phyloP scores from a whole-genome alignment of 768 basidiomycete species.

The Mycena chlorophos region DNA sequence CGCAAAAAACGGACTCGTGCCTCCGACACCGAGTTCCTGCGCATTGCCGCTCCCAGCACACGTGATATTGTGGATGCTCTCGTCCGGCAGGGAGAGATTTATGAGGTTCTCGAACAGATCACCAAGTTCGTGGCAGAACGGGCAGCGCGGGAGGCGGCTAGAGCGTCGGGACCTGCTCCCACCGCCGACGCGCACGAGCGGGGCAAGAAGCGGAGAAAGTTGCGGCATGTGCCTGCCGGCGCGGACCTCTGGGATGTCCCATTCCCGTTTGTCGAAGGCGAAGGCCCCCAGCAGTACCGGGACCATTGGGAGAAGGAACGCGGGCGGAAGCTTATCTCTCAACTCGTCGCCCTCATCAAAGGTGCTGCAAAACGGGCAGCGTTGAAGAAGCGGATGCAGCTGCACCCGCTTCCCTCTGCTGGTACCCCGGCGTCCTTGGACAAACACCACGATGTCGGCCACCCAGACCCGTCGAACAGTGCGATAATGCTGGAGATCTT shows the following conservation, averaged over 20 bases:
- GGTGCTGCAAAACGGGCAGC: slow-evolving; percentile 62
- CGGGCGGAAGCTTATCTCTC: slow-evolving; percentile 58
- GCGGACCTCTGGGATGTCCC: slow-evolving; percentile 83
- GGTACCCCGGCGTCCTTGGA: slow-evolving; percentile 9
- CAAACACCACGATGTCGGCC: slow-evolving; percentile 15
- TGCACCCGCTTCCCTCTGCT: slow-evolving; percentile 20
- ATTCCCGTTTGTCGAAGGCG: slow-evolving; percentile 70
- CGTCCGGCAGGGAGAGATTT: slow-evolving; percentile 63
- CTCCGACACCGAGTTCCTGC: slow-evolving; percentile 38
- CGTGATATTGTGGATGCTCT: slow-evolving; percentile 63
- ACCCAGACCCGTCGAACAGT: slow-evolving; percentile 10
- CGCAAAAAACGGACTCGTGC: slow-evolving; percentile 18
- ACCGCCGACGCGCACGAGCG: slow-evolving; percentile 16
- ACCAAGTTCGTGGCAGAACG: slow-evolving; percentile 56
- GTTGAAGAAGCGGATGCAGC: slow-evolving; percentile 46
- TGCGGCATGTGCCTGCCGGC: slow-evolving; percentile 72
- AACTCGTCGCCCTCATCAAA: slow-evolving; percentile 62
- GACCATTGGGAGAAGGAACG: slow-evolving; percentile 66
- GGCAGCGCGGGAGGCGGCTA: not conserved
- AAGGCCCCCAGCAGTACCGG: slow-evolving; percentile 68
- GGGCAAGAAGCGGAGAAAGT: slow-evolving; percentile 58
- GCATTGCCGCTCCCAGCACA: slow-evolving; percentile 50
- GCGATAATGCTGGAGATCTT: slow-evolving; percentile 26
- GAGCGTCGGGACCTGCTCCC: slow-evolving; percentile 3
- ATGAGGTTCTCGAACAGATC: slow-evolving; percentile 64